A percentile compares a stretch with the other conserved stretches of the same genome.
phyloP scores from a whole-genome alignment of 257 asterid species.

The Fraxinus pennsylvanica region DNA sequence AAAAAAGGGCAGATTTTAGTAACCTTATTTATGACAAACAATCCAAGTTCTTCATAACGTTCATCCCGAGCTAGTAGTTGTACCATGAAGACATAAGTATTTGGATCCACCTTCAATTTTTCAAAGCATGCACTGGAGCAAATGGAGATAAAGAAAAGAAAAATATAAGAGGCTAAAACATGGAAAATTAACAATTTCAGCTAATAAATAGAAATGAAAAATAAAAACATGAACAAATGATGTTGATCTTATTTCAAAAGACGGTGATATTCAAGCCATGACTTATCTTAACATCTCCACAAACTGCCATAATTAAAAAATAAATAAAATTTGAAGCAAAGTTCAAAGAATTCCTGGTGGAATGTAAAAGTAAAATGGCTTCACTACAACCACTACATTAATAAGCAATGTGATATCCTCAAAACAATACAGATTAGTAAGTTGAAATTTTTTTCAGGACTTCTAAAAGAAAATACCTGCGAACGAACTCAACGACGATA shows the following conservation, averaged over 20 bases:
- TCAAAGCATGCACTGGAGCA: constrained; percentile 72
- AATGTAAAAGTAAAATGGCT: not conserved
- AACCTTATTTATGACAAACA: constrained; percentile 79
- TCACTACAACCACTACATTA: not conserved
- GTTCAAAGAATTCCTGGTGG: not conserved
- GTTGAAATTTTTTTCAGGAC: not conserved
- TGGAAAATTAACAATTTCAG: constrained; percentile 5
- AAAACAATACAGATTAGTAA: not conserved
- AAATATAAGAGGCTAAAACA: constrained; percentile 18
- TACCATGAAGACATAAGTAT: constrained; percentile 66
- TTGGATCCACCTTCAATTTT: constrained; percentile 69
- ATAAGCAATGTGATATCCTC: not conserved
- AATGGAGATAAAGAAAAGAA: constrained; percentile 21
- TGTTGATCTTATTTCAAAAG: not conserved
- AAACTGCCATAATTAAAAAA: constrained; percentile 7
- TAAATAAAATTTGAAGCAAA: not conserved
- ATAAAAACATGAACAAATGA: not conserved
- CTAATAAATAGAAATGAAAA: constrained; percentile 22
- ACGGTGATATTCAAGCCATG: constrained; percentile 7
- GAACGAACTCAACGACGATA: constrained; percentile 78
- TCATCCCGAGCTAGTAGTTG: constrained; percentile 86
- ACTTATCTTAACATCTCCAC: constrained; percentile 5
- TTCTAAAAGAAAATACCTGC: constrained; percentile 52
- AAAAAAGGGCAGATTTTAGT: not conserved
- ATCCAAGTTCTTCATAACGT: constrained; percentile 71